Base-by-base conservation (phyloP, 2,329 filamentous ascomycete species). In the Calonectria honghensis region DNA sequence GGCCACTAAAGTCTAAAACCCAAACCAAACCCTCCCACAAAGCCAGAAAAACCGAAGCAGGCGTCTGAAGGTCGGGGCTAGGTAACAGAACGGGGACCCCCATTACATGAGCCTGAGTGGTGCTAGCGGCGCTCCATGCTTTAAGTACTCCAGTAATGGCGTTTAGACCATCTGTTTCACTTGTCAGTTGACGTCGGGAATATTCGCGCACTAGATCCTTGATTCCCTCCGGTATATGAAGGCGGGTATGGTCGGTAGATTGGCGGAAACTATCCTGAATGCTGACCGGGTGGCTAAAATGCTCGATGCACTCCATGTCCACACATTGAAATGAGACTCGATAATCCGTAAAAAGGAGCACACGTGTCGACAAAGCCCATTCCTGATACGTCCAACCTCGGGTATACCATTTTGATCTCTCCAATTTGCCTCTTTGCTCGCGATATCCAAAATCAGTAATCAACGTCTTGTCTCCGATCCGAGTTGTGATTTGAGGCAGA, bases 311-410 rank as follows among this genome's bases (percentile, higher is more conserved):
- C 31, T 61, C 32, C 54, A 39, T 37, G 20, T 32, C 54, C 20
- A 61, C 24, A 31, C 54, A 61, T 14, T 61, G 32, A 18, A 61
- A 61, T 5, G 35, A 61, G 20, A 61, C 54, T 39, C 35, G 13
- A 20, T 39, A n/a, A 24, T 61, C 31, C 3, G 31, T 61, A 39
- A 61, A 61, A 27, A 39, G 11, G 31, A 61, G 18, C 9, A 35
- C 32, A 14, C 31, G 54, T 10, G 20, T 61, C 11, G 31, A 61
- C 9, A 61, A n/a, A 24, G 35, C 16, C 32, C 54, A 35, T 35
- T 61, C 54, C 14, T 37, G 31, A 39, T 61, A 37, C 20, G 54
- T 61, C 54, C 54, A 61, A 5, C 54, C 54, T 18, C 54, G 54
- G 2, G 54, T 37, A 20, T 24, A 37, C 54, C 54, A 61, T 39